These are phyloP conservation scores for Skeletonema menzelii DNA, from an alignment of 108 stramenopile species.

Conservation along the genomic window DNA sequence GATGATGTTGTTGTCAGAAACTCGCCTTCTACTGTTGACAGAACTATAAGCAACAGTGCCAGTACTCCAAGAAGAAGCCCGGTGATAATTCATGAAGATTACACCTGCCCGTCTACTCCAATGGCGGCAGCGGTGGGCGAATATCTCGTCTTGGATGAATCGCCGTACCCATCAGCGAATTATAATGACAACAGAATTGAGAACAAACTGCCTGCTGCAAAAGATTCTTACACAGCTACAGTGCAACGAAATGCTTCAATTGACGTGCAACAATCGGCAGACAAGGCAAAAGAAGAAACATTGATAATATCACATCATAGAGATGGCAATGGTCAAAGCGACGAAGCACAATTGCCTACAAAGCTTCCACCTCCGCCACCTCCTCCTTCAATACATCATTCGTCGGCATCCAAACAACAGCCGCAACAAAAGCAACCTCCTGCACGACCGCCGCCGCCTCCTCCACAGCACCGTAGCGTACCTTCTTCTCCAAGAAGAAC, in stretches of 20 bases:
- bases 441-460: conserved; percentile 6
- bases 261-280: neutral
- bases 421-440: neutral
- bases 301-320: neutral
- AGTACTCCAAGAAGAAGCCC: neutral
- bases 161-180: conserved; percentile 6
- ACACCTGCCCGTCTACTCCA: conserved; percentile 23
- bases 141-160: conserved; percentile 22
- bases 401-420: neutral
- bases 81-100: neutral
- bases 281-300: neutral
- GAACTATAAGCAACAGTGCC: neutral
- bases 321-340: neutral
- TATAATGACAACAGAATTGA: neutral
- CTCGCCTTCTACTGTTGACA: neutral
- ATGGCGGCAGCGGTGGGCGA: conserved; percentile 23
- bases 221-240: neutral
- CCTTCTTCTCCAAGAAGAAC: neutral
- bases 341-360: neutral
- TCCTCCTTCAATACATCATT: neutral
- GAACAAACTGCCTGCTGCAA: neutral
- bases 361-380: neutral
- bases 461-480: neutral
- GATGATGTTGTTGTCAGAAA: neutral
- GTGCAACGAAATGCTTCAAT: neutral